These are phyloP conservation scores for Leccinum barrowsii DNA, from an alignment of 768 basidiomycete genomes.

Conservation along the genomic window DNA sequence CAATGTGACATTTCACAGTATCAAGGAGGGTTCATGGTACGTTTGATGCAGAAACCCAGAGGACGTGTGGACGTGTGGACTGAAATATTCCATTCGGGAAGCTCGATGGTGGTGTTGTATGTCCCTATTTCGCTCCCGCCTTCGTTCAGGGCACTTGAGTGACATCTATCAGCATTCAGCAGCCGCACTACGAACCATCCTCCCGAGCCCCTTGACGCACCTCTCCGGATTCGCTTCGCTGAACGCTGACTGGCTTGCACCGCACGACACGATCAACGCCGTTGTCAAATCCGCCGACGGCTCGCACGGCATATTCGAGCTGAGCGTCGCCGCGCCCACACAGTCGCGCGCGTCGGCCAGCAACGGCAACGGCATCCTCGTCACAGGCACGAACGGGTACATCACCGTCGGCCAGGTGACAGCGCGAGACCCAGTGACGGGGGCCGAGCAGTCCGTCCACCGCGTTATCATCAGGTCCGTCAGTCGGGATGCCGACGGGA, in stretches of 20 bases:
- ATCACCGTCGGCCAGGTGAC: slow-evolving; percentile 42
- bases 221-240: slow-evolving; percentile 66
- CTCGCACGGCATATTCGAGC: slow-evolving; percentile 56
- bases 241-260: slow-evolving; percentile 67
- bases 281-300: slow-evolving; percentile 45
- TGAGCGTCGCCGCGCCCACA: slow-evolving; percentile 61
- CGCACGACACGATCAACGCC: slow-evolving; percentile 75
- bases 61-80: not conserved
- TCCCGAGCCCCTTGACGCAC: slow-evolving; percentile 48
- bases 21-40: slow-evolving; percentile 79
- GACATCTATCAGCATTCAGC: slow-evolving; percentile 54
- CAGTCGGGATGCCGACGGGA: slow-evolving; percentile 19
- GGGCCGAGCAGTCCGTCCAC: slow-evolving; percentile 24
- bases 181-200: slow-evolving; percentile 58
- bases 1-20: slow-evolving; percentile 39
- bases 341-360: slow-evolving; percentile 32
- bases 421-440: slow-evolving; percentile 22
- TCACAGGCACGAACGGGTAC: slow-evolving; percentile 66
- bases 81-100: slow-evolving; percentile 27
- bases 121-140: slow-evolving; percentile 23
- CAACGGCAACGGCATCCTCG: slow-evolving; percentile 31
- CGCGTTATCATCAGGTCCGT: slow-evolving; percentile 39
- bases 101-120: slow-evolving; percentile 77
- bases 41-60: slow-evolving; percentile 22
- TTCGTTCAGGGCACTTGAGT: not conserved